Conservation (phyloP, 2,329 filamentous ascomycete genomes). For the Fusarium sp. region DNA sequence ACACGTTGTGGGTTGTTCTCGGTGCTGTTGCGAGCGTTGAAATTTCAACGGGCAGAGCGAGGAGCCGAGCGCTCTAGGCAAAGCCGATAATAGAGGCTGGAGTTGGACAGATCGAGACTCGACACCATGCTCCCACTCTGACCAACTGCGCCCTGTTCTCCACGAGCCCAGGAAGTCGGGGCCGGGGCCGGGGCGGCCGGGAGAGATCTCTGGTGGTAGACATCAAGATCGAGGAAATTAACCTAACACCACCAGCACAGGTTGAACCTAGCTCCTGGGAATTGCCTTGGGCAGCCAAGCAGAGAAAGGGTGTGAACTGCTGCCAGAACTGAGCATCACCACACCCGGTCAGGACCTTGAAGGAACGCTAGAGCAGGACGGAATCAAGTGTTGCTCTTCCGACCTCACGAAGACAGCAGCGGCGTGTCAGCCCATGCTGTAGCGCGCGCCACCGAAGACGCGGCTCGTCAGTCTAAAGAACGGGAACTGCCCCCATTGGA, state of each 20-base stretch:
- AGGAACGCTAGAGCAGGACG: slow-evolving; percentile 12
- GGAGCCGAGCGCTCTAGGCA: neutral
- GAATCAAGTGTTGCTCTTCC: slow-evolving; percentile 25
- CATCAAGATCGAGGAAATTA: slow-evolving; percentile 18
- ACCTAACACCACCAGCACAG: slow-evolving; percentile 3
- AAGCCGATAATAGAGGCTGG: slow-evolving; percentile 1
- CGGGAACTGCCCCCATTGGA: slow-evolving; percentile 41
- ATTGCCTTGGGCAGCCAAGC: neutral
- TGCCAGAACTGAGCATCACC: slow-evolving; percentile 3
- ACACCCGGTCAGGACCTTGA: neutral
- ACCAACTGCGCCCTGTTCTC: neutral
- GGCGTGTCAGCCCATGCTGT: slow-evolving; percentile 24
- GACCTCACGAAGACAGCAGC: slow-evolving; percentile 10
- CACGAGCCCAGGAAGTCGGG: slow-evolving; percentile 7
- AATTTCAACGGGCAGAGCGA: neutral
- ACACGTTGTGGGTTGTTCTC: slow-evolving; percentile 9
- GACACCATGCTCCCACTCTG: slow-evolving; percentile 33
- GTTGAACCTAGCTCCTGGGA: slow-evolving; percentile 5
- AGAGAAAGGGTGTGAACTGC: slow-evolving; percentile 2
- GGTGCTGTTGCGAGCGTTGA: slow-evolving; percentile 6
- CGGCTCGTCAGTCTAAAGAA: slow-evolving; percentile 34
- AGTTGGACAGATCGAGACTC: slow-evolving; percentile 19
- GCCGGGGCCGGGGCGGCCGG: slow-evolving; percentile 19
- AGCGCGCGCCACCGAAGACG: slow-evolving; percentile 32
- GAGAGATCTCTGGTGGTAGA: slow-evolving; percentile 21